Conservation (phyloP, 2,329 filamentous ascomycete genomes). For the Dissoconium aciculare region DNA sequence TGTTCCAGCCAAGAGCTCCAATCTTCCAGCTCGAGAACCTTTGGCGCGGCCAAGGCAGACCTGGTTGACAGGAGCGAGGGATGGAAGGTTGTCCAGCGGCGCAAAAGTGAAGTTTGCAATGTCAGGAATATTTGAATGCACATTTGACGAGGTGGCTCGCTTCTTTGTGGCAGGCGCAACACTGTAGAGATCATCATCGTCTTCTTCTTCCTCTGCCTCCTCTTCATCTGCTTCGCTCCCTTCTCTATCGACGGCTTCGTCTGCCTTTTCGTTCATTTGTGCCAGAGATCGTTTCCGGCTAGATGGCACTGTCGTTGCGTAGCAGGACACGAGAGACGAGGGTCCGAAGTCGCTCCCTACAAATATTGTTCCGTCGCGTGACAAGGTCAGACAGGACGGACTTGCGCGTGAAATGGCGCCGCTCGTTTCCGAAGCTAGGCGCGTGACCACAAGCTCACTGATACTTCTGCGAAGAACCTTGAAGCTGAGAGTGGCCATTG, state of each 20-base stretch:
- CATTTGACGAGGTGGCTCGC: slow-evolving; percentile 21
- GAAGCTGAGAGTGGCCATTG: slow-evolving; percentile 63
- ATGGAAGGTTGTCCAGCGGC: slow-evolving; percentile 61
- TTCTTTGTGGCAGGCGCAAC: slow-evolving; percentile 37
- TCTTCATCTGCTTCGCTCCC: too few relatives aligned
- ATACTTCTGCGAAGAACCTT: slow-evolving; percentile 81
- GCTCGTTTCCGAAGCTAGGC: slow-evolving; percentile 48
- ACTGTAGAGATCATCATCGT: slow-evolving; percentile 49
- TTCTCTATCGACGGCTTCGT: slow-evolving; percentile 26
- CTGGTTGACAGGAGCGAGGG: slow-evolving; percentile 64
- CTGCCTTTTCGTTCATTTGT: slow-evolving; percentile 41
- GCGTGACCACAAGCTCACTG: slow-evolving; percentile 63
- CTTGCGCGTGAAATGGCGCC: slow-evolving; percentile 46
- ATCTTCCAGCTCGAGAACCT: slow-evolving; percentile 22
- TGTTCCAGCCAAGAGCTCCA: slow-evolving; percentile 42
- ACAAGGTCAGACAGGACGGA: slow-evolving; percentile 52
- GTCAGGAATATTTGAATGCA: slow-evolving; percentile 41
- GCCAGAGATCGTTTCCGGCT: slow-evolving; percentile 48
- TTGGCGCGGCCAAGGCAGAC: slow-evolving; percentile 50
- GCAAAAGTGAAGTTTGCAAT: slow-evolving; percentile 47
- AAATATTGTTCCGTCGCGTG: slow-evolving; percentile 60
- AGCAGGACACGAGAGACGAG: slow-evolving; percentile 62
- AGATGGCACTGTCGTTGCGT: slow-evolving; percentile 61
- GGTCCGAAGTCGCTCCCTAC: slow-evolving; percentile 73
- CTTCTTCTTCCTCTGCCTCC: slow-evolving; percentile 41